A percentile compares a stretch with the other conserved stretches of the same genome.
These are phyloP conservation scores for Podosphaera leucotricha DNA, from an alignment of 2,329 filamentous ascomycete genomes.

Conservation along the genomic window DNA sequence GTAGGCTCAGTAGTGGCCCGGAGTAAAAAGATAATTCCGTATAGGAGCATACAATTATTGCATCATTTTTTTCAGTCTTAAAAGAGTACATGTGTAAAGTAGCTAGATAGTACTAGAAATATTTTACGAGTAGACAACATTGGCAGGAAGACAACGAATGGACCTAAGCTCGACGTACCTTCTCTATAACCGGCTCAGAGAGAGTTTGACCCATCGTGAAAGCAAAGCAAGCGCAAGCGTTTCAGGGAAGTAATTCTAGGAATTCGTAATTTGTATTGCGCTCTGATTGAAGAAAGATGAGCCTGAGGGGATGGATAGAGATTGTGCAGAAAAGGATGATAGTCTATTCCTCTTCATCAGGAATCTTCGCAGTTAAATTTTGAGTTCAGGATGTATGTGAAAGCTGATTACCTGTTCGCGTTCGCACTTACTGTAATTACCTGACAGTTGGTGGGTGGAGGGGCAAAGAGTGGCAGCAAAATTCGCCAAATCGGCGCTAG, in stretches of 20 bases:
- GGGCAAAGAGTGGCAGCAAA: not conserved
- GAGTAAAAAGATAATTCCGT: not conserved
- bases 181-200: conserved; percentile 95
- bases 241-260: not conserved
- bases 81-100: not conserved
- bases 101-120: not conserved
- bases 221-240: not conserved
- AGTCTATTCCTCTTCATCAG: not conserved
- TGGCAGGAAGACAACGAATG: conserved; percentile 2
- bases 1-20: not conserved
- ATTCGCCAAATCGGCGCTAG: not conserved
- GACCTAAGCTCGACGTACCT: conserved; percentile 38
- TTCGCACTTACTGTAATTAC: not conserved
- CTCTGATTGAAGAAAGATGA: not conserved
- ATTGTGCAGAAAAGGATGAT: not conserved
- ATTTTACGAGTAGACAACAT: not conserved
- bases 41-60: not conserved
- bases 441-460: not conserved
- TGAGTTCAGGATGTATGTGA: not conserved
- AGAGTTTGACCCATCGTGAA: conserved; percentile 84
- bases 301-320: not conserved
- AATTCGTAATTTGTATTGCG: not conserved
- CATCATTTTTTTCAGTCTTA: not conserved
- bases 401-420: not conserved
- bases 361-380: not conserved